Conservation (phyloP, 768 basidiomycete species). For the Kwoniella pini region DNA sequence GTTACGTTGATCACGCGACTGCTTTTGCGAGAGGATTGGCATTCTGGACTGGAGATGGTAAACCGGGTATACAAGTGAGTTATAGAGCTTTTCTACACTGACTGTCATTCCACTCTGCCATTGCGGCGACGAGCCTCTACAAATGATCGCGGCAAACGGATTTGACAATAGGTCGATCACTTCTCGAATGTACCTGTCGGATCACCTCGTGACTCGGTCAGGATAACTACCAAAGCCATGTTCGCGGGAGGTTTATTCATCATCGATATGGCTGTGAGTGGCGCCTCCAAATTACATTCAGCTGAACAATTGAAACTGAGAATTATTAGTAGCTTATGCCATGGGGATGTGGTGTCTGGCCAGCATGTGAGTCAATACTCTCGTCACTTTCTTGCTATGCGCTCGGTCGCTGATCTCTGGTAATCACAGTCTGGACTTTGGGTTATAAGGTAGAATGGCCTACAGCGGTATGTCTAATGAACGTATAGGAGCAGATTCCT, state of each 20-base stretch:
- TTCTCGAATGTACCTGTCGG: conserved; percentile 30
- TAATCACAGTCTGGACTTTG: conserved; percentile 47
- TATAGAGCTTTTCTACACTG: no score
- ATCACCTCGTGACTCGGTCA: conserved; percentile 37
- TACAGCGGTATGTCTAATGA: no score
- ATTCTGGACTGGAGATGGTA: conserved; percentile 47
- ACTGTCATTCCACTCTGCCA: background rate
- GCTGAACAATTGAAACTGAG: no score
- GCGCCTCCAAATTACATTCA: no score
- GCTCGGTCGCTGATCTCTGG: background rate
- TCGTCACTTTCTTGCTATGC: background rate
- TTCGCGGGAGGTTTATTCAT: conserved; percentile 51
- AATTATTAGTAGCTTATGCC: conserved; percentile 43
- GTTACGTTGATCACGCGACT: conserved; percentile 33
- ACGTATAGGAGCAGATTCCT: no score
- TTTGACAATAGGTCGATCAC: conserved; percentile 48
- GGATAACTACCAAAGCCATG: conserved; percentile 42
- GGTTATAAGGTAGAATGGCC: conserved; percentile 51
- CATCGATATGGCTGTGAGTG: conserved; percentile 41
- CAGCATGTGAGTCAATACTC: conserved; percentile 43
- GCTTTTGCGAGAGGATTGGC: conserved; percentile 47
- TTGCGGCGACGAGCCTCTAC: no score
- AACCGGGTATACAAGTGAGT: conserved; percentile 51
- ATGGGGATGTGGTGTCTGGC: conserved; percentile 54
- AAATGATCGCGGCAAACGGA: no score